Evolutionary conservation across 169 alveolate genomes (phyloP), one percentile per base, ranked within the genome.

Genomic region (Blepharisma undulans): DNA sequence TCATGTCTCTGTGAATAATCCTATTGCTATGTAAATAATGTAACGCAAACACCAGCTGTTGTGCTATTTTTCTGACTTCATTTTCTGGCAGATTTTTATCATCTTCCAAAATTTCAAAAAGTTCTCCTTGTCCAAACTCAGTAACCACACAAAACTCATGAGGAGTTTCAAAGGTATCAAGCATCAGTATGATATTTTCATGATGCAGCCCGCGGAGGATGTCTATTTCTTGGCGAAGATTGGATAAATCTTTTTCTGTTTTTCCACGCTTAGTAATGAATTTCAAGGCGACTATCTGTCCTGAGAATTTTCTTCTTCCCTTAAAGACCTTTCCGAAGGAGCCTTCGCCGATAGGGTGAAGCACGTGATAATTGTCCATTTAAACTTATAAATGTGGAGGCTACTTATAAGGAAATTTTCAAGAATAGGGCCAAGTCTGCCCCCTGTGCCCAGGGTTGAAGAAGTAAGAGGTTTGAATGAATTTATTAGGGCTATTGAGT

Each of bases 271-370:
- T 96, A 4, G 97, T 92, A 61, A 97, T 97, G 92, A 97, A 97
- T 77, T 97, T 98, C 10, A 98, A 92, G 21, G 98, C 99, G 14
- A 97, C 98, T 10, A 97, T 95, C 87, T 97, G 94, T 3, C 97
- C 98, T 25, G 98, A 92, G 78, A 95, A 95, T 94, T 97, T 97
- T 87, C 97, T 91, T 61, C 98, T 92, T 2, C 98, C 99, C 92
- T 98, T 98, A 91, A 94, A 98, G 21, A 98, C 99, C 92, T 97
- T 97, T 16, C 99, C 99, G 89, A 98, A 98, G n/a, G 98, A 97
- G 60, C 99, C 99, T 92, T 96, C 99, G 29, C 99, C 99, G 34
- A 97, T 96, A 84, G 95, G 96, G 91, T 96, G 98, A 16, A 96
- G 92, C 30, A 97, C 94, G 78, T 95, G 97, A 90, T 97, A 97